Evolutionary conservation across 2,329 filamentous ascomycete genomes (phyloP).

Genomic region (Eurotiales sp.): DNA sequence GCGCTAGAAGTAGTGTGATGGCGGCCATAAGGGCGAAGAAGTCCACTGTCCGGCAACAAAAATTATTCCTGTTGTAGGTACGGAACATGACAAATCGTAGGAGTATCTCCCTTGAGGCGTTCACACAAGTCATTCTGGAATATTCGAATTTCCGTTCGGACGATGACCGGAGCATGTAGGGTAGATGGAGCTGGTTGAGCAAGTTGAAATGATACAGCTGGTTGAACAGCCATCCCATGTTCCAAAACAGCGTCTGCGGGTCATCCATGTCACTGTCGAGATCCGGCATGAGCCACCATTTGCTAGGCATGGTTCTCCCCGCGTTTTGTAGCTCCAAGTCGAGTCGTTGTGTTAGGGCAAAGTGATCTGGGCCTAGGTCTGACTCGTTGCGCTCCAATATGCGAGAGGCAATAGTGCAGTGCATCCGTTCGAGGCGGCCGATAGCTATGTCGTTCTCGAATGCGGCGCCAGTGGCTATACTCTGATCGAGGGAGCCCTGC

Average conservation of each 20-base stretch:
- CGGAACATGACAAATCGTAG: slow-evolving; percentile 48
- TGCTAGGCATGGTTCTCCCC: not conserved
- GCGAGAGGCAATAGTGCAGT: not conserved
- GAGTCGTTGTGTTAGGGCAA: not conserved
- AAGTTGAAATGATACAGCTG: not conserved
- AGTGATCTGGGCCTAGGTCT: not conserved
- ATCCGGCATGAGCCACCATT: not conserved
- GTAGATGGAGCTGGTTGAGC: not conserved
- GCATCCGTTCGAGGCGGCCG: not conserved
- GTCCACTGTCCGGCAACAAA: slow-evolving; percentile 24
- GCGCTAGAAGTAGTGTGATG: slow-evolving; percentile 23
- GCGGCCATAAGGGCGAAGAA: slow-evolving; percentile 26
- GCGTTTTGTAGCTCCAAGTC: not conserved
- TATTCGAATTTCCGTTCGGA: slow-evolving; percentile 41
- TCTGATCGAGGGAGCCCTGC: not conserved
- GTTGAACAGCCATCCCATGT: not conserved
- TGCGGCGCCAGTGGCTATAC: not conserved
- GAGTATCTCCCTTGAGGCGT: slow-evolving; percentile 51
- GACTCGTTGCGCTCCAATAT: not conserved
- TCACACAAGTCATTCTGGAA: slow-evolving; percentile 48
- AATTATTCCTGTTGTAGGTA: slow-evolving; percentile 22
- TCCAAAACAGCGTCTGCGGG: not conserved
- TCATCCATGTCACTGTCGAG: too few species aligned
- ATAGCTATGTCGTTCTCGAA: not conserved
- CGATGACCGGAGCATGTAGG: slow-evolving; percentile 18